Base-by-base conservation (phyloP, 1,284 basidiomycete species). In the Ganoderma multipileum region DNA sequence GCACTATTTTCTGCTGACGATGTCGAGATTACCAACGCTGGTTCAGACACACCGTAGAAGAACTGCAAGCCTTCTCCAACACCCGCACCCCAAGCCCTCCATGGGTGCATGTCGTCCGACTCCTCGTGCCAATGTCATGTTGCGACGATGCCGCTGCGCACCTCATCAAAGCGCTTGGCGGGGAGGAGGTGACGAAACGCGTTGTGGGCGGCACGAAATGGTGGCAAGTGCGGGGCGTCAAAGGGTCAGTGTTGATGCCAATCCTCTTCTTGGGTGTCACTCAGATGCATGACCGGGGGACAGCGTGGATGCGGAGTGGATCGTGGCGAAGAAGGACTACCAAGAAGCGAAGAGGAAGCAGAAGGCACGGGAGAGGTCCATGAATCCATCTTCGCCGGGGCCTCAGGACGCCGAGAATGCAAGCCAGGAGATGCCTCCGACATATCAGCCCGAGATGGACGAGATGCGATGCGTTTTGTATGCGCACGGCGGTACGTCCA, bases 211-310 rank as follows among this genome's bases (percentile, higher is more conserved):
- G 97, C 1, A 90, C 90, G 8, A 96, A 96, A 76, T 99, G 97
- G 96, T 99, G 97, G 97, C 96, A 97, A 79, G 93, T 96, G 23
- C 89, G 95, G 42, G 91, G 92, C n/a, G 79, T 89, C 68, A 82
- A 83, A 77, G 95, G 86, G 93, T 95, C 74, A 65, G 84, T 76
- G 18, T 7, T 11, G 55, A 23, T 33, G 16, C 4, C 58, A 16
- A 41, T n/a, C 7, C 2, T 54, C n/a, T 18, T 26, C 39, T 16
- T 12, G 20, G 9, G 18, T 18, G 18, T 20, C 8, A n/a, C 44
- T 23, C 44, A n/a, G 20, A 47, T 14, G 39, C 16, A 16, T 36
- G 14, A 8, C 33, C 1, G 33, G 33, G 33, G 41, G n/a, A 52
- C 61, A 95, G 94, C 23, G 84, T 97, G 14, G 90, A 95, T 74